These are phyloP conservation scores for Magnaporthales sp. DNA, from an alignment of 2,329 filamentous ascomycete genomes.

Conservation along the genomic window DNA sequence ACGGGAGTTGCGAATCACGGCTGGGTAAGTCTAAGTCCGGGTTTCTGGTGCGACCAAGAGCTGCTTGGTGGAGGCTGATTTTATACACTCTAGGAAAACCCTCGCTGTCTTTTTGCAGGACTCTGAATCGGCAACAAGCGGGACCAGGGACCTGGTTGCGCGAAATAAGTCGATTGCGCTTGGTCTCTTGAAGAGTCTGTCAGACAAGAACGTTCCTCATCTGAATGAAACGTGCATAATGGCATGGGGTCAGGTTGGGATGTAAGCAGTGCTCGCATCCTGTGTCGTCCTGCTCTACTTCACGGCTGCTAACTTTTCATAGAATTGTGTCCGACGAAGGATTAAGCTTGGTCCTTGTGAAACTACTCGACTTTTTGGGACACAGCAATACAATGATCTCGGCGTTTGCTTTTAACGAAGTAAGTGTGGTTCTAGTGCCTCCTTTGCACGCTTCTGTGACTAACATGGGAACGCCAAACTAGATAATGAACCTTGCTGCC, in stretches of 20 bases:
- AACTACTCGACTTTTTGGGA: conserved; percentile 79
- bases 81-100: background rate
- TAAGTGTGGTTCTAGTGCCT: conserved; percentile 23
- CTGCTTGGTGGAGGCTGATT: background rate
- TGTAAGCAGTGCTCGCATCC: conserved; percentile 29
- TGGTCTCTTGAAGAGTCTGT: conserved; percentile 62
- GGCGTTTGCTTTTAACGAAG: conserved; percentile 75
- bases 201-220: conserved; percentile 56
- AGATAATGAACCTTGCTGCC: conserved; percentile 62
- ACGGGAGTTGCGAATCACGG: conserved; percentile 75
- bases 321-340: conserved; percentile 71
- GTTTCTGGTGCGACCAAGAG: background rate
- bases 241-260: conserved; percentile 77
- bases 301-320: background rate
- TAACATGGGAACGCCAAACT: background rate
- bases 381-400: conserved; percentile 73
- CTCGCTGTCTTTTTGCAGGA: conserved; percentile 45
- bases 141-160: conserved; percentile 31
- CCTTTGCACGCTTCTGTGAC: background rate
- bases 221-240: conserved; percentile 78
- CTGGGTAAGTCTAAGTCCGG: conserved; percentile 42
- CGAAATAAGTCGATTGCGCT: conserved; percentile 64
- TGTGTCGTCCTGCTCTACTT: conserved; percentile 1
- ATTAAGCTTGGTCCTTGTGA: conserved; percentile 75
- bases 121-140: conserved; percentile 22